A percentile compares a stretch with the other conserved stretches of the same genome.
Evolutionary conservation across 352 stramenopile species (phyloP).

Genomic region (Globisporangium polare): DNA sequence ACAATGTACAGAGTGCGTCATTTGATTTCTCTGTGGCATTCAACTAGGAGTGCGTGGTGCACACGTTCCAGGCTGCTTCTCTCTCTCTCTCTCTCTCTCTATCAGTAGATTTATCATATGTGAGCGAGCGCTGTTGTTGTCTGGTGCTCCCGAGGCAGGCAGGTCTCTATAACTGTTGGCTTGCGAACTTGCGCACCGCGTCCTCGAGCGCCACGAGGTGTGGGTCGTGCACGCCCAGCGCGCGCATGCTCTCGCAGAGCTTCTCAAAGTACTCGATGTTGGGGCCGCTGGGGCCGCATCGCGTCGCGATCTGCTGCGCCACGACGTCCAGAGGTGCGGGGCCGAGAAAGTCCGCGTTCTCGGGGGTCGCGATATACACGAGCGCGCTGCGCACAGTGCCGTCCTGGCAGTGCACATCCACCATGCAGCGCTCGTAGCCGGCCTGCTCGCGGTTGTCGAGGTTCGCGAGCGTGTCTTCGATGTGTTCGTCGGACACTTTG

Average conservation of each 20-base stretch:
- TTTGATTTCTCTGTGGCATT: too few relatives aligned
- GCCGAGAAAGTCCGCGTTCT: constrained; percentile 83
- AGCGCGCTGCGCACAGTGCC: constrained; percentile 59
- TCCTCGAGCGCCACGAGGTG: constrained; percentile 72
- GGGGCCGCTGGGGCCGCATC: constrained; percentile 62
- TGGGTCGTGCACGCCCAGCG: constrained; percentile 65
- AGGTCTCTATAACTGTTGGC: neutral
- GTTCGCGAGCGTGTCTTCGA: constrained; percentile 66
- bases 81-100: too few relatives aligned
- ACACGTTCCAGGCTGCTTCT: too few relatives aligned
- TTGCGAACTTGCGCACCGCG: constrained; percentile 51
- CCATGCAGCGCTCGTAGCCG: constrained; percentile 74
- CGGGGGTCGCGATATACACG: constrained; percentile 83
- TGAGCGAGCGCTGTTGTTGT: neutral
- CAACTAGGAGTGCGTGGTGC: too few relatives aligned
- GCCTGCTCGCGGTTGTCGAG: constrained; percentile 81
- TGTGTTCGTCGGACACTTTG: constrained; percentile 78
- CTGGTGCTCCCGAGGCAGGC: neutral
- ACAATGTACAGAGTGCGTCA: neutral
- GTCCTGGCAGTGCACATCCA: constrained; percentile 78
- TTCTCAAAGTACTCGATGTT: constrained; percentile 88
- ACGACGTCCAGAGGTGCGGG: constrained; percentile 67
- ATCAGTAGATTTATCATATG: neutral
- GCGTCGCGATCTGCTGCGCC: constrained; percentile 74
- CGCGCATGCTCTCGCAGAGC: constrained; percentile 79